Base-by-base conservation (phyloP, 305 asterid species). In the Rubia tinctorum region DNA sequence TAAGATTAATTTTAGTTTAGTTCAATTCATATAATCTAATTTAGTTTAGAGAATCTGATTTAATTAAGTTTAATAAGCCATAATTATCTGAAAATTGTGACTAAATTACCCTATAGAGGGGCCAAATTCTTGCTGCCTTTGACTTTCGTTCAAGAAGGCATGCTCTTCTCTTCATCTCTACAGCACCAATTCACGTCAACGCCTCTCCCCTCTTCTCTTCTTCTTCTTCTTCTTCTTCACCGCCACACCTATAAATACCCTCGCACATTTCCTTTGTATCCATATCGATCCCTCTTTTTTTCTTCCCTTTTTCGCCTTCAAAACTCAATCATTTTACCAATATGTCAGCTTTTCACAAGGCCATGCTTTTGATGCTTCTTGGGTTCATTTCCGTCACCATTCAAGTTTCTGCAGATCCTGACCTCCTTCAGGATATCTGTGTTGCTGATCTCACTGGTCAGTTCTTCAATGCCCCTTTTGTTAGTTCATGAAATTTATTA, bases 371-470 rank as follows among this genome's bases (percentile, higher is more conserved):
- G 58, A 34, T 79, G 69, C 59, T 79, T 10, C 49, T 86, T 59
- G 80, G 34, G 34, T 60, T 49, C 9, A 45, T 73, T n/a, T 14
- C 80, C 66, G 69, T 83, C 59, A 27, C 79, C 37, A 86, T 69
- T 75, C 82, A 62, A 22, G 97, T 96, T 59, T 75, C 59, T 53
- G 59, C 74, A 7, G 98, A 93, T 87, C 96, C 98, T 62, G 98
- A 93, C 18, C 7, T 79, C 87, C 97, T 93, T 75, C 98, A 93
- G 79, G 98, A 93, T 79, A 70, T 93, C 18, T 93, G 97, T 67
- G 98, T 93, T 45, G 98, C 98, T 71, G 95, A 91, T 86, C 96
- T 86, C 83, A 77, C 91, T 20, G 77, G 97, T 89, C 22, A 8
- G 34, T 23, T 58, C 64, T 58, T 58, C 5, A 22, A n/a, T 53